Evolutionary conservation across 352 stramenopile genomes (phyloP).

Genomic region (Pythium brassicae): DNA sequence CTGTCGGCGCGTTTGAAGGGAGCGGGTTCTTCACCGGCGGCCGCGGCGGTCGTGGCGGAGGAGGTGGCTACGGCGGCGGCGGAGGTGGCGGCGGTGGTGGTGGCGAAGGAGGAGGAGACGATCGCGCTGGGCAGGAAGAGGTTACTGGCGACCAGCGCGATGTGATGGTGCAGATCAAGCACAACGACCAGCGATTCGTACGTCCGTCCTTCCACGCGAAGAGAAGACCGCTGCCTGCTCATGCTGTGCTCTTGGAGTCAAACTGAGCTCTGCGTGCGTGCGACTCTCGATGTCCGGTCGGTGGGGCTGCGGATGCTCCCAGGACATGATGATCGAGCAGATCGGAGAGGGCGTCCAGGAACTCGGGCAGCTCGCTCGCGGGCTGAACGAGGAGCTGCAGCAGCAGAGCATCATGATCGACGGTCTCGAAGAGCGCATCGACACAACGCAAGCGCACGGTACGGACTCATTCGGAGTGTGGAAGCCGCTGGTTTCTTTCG

Average conservation of each 20-base stretch:
- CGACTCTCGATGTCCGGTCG: background rate
- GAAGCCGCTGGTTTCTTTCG: background rate
- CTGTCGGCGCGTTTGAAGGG: slow-evolving; percentile 63
- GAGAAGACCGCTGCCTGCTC: background rate
- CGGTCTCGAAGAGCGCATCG: slow-evolving; percentile 72
- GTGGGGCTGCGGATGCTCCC: background rate
- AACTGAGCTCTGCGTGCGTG: no score
- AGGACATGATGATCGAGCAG: slow-evolving; percentile 86
- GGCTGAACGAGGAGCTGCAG: slow-evolving; percentile 80
- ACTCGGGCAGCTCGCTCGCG: slow-evolving; percentile 68
- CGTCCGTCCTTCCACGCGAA: slow-evolving; percentile 7
- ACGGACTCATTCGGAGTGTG: slow-evolving; percentile 1
- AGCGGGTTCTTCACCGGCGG: slow-evolving; percentile 47
- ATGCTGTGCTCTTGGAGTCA: background rate
- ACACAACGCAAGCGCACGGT: slow-evolving; percentile 78
- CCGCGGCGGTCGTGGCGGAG: slow-evolving; percentile 15
- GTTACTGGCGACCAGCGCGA: slow-evolving; percentile 63
- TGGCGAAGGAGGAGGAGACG: slow-evolving; percentile 17
- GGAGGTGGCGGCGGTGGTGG: slow-evolving; percentile 22
- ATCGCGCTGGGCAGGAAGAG: slow-evolving; percentile 30
- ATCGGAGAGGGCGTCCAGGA: slow-evolving; percentile 77
- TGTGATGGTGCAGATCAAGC: slow-evolving; percentile 71
- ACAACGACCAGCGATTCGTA: slow-evolving; percentile 84
- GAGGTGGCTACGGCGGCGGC: slow-evolving; percentile 26
- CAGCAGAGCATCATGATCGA: slow-evolving; percentile 88